Conservation (phyloP, 441 rosid genomes). For the Syzygium syzygioides region DNA sequence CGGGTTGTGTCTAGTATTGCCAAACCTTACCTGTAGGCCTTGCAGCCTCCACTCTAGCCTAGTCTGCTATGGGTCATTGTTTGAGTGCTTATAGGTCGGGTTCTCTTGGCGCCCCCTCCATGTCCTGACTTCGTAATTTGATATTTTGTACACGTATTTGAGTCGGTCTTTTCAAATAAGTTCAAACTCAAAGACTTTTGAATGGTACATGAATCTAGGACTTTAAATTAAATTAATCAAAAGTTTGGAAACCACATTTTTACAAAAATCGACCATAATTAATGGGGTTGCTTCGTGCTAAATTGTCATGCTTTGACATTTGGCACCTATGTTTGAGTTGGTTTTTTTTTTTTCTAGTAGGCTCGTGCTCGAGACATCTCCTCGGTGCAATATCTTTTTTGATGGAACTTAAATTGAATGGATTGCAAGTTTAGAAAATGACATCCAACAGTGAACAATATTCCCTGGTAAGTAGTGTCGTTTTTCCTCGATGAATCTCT, state of each 20-base stretch:
- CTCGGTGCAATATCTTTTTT: not conserved
- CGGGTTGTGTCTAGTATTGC: not conserved
- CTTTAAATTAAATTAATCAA: not conserved
- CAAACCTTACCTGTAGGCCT: not conserved
- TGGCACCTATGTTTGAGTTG: not conserved
- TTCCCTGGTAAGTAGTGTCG: not conserved
- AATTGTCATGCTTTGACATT: not conserved
- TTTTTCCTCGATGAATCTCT: not conserved
- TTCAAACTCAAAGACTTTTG: not conserved
- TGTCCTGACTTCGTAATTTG: not conserved
- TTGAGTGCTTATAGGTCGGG: too few species aligned
- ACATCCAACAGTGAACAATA: not conserved
- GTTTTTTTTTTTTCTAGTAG: not conserved
- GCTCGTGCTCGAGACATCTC: not conserved
- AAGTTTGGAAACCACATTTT: not conserved
- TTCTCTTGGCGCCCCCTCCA: not conserved
- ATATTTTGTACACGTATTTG: not conserved
- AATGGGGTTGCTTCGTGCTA: not conserved
- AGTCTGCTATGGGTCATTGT: too few species aligned
- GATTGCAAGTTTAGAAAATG: not conserved
- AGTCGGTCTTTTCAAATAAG: not conserved
- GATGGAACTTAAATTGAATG: too few species aligned
- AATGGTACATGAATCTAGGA: not conserved
- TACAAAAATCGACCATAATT: not conserved
- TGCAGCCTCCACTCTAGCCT: not conserved